A percentile compares a stretch with the other conserved stretches of the same genome.
phyloP scores from a whole-genome alignment of 257 asterid genomes.

The Plantago major region DNA sequence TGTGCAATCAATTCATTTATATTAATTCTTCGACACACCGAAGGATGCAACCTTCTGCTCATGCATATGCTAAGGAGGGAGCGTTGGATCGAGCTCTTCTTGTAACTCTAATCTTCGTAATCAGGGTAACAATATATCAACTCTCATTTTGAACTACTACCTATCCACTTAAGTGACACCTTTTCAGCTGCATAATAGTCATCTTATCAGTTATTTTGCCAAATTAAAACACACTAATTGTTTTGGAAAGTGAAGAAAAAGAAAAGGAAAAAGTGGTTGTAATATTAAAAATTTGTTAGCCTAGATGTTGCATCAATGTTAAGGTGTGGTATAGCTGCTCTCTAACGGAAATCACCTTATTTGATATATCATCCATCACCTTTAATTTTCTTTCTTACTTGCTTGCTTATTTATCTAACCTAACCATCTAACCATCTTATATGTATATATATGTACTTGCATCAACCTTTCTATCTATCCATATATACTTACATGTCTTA shows the following conservation, averaged over 20 bases:
- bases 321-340: slow-evolving; percentile 58
- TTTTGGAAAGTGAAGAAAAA: background rate
- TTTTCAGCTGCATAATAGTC: no score
- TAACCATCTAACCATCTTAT: background rate
- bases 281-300: slow-evolving; percentile 40
- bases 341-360: slow-evolving; percentile 51
- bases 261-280: background rate
- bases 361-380: background rate
- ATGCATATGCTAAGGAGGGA: no score
- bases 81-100: no score
- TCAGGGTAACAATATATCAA: no score
- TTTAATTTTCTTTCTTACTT: background rate
- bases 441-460: background rate
- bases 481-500: slow-evolving; percentile 14
- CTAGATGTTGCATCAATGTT: slow-evolving; percentile 72
- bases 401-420: background rate
- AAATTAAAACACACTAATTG: background rate
- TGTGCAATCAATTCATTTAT: no score
- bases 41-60: no score
- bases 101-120: no score
- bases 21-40: no score
- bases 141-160: no score
- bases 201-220: no score
- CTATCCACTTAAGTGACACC: no score
- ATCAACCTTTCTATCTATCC: background rate